Evolutionary conservation across 306 rosid species (phyloP).

Genomic region (Dryas octopetala): DNA sequence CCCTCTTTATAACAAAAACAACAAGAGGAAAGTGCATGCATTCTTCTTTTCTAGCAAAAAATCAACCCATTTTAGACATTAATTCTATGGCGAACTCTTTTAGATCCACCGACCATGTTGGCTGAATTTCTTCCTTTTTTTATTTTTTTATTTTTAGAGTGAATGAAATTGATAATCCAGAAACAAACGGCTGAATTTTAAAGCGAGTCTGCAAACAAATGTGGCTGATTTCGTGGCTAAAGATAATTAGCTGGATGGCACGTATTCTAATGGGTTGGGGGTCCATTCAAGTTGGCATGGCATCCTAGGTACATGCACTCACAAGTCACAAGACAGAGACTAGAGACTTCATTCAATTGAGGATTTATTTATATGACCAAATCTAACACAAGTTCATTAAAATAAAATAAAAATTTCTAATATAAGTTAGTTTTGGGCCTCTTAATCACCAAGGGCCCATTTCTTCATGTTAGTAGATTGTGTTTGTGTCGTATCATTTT

Average conservation of each 20-base stretch:
- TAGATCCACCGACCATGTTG: slow-evolving; percentile 7
- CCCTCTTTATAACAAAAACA: neutral
- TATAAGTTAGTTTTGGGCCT: too few species aligned
- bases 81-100: neutral
- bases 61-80: neutral
- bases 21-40: neutral
- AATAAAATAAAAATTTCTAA: too few species aligned
- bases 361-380: too few species aligned
- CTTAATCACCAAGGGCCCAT: too few species aligned
- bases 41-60: too few species aligned
- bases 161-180: neutral
- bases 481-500: too few species aligned
- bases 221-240: neutral
- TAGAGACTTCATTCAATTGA: neutral
- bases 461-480: too few species aligned
- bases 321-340: neutral
- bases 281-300: slow-evolving; percentile 21
- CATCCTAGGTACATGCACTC: slow-evolving; percentile 17
- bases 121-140: neutral
- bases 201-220: neutral
- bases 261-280: slow-evolving; percentile 10
- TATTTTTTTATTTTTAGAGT: neutral
- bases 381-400: too few species aligned
- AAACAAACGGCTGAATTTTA: too few species aligned
- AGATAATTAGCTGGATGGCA: slow-evolving; percentile 38